These are phyloP conservation scores for Gastrodia elata DNA, from an alignment of 106 monocot genomes.

Conservation along the genomic window DNA sequence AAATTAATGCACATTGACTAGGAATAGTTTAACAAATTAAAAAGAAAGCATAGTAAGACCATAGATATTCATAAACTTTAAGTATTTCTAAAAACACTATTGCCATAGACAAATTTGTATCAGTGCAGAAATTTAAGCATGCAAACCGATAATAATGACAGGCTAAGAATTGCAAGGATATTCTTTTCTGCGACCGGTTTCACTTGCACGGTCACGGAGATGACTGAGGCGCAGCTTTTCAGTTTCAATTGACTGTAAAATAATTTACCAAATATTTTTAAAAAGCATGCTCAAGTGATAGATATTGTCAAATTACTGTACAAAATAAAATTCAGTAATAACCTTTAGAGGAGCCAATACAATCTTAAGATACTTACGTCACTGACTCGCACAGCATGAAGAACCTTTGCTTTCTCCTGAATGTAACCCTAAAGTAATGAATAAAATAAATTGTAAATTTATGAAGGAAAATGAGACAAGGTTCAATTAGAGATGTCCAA, in stretches of 20 bases:
- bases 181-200: constrained; percentile 84
- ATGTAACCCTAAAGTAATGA: constrained; percentile 45
- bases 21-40: neutral
- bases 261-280: neutral
- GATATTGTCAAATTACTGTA: neutral
- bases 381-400: constrained; percentile 74
- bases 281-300: neutral
- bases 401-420: constrained; percentile 65
- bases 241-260: constrained; percentile 57
- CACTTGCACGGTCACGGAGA: constrained; percentile 92
- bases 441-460: constrained; percentile 4
- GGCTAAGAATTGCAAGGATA: constrained; percentile 43
- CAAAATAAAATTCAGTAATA: neutral
- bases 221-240: constrained; percentile 66
- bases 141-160: neutral
- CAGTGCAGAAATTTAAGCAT: neutral
- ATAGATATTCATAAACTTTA: neutral
- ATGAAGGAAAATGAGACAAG: neutral
- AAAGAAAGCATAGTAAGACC: neutral
- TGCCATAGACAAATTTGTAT: neutral
- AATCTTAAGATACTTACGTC: constrained; percentile 47
- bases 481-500: neutral
- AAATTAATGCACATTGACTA: neutral
- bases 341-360: neutral
- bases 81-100: neutral